These are phyloP conservation scores for Termitomyces sp. DNA, from an alignment of 768 basidiomycete species.

Conservation along the genomic window DNA sequence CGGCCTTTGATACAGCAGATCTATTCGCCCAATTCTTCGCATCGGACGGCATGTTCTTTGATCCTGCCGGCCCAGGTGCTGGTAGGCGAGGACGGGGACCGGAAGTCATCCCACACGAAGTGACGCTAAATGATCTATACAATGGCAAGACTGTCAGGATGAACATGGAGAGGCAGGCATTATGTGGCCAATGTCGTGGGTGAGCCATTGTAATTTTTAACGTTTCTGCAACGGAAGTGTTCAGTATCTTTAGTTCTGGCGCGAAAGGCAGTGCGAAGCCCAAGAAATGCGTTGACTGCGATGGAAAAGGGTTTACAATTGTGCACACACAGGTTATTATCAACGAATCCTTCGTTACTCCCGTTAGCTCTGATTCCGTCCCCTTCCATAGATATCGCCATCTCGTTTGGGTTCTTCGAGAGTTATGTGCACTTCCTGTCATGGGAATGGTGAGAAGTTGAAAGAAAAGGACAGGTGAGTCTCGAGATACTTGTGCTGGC, in stretches of 20 bases:
- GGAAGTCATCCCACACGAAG: constrained; percentile 76
- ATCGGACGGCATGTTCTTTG: constrained; percentile 52
- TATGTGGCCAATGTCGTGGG: constrained; percentile 84
- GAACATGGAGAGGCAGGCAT: constrained; percentile 81
- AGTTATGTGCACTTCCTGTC: constrained; percentile 64
- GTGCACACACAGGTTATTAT: constrained; percentile 50
- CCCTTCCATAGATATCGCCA: constrained; percentile 35
- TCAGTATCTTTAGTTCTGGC: constrained; percentile 55
- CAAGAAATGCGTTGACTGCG: constrained; percentile 75
- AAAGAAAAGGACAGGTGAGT: constrained; percentile 81
- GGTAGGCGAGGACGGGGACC: constrained; percentile 55
- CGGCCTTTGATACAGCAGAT: constrained; percentile 60
- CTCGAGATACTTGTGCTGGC: neutral
- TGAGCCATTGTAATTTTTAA: constrained; percentile 25
- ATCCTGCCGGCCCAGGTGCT: constrained; percentile 52
- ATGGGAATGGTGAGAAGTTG: constrained; percentile 65
- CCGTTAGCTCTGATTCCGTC: neutral
- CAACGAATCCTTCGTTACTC: neutral
- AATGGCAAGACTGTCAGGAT: constrained; percentile 88
- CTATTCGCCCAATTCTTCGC: constrained; percentile 76
- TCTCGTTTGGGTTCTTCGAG: constrained; percentile 49
- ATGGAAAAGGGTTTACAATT: constrained; percentile 78
- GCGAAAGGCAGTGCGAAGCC: constrained; percentile 83
- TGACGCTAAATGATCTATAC: constrained; percentile 90
- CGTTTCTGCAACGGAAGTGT: constrained; percentile 1